Evolutionary conservation across 371 early-diverging fungal genomes (phyloP).

Genomic region (Actinomortierella ambigua): DNA sequence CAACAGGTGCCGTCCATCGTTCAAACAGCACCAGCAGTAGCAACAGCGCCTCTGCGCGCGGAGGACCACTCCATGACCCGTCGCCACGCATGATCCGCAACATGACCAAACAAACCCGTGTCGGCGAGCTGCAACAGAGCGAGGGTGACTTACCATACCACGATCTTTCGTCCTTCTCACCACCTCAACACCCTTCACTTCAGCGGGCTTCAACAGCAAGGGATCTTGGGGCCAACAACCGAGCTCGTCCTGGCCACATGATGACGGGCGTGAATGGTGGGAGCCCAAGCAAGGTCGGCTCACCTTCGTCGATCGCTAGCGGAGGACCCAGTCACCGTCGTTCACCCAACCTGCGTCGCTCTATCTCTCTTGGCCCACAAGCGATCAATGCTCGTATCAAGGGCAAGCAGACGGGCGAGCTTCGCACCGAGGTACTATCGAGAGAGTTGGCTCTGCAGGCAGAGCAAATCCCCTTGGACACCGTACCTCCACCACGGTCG

Average conservation of each 20-base stretch:
- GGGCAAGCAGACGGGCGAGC: slow-evolving; percentile 6
- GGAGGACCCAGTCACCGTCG: not conserved
- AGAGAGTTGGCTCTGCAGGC: slow-evolving; percentile 16
- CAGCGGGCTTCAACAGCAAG: slow-evolving; percentile 12
- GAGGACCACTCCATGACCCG: slow-evolving; percentile 8
- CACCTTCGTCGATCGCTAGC: too few relatives aligned
- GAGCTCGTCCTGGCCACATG: slow-evolving; percentile 1
- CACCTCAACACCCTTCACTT: slow-evolving; percentile 4
- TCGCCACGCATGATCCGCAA: slow-evolving; percentile 31
- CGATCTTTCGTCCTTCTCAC: not conserved
- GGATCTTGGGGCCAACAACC: not conserved
- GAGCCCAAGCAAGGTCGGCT: too few relatives aligned
- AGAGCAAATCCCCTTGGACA: slow-evolving; percentile 14
- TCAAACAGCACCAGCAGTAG: slow-evolving; percentile 43
- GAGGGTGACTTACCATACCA: slow-evolving; percentile 1
- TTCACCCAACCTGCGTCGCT: slow-evolving; percentile 24
- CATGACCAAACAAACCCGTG: slow-evolving; percentile 20
- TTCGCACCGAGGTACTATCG: slow-evolving; percentile 16
- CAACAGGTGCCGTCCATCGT: slow-evolving; percentile 12
- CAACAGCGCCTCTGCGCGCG: slow-evolving; percentile 18
- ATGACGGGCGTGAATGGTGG: too few relatives aligned
- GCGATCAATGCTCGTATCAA: slow-evolving; percentile 11
- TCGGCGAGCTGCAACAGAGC: slow-evolving; percentile 18
- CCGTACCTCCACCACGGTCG: too few relatives aligned
- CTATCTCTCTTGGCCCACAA: slow-evolving; percentile 21